phyloP scores from a whole-genome alignment of 306 rosid species.

The Quercus variabilis region DNA sequence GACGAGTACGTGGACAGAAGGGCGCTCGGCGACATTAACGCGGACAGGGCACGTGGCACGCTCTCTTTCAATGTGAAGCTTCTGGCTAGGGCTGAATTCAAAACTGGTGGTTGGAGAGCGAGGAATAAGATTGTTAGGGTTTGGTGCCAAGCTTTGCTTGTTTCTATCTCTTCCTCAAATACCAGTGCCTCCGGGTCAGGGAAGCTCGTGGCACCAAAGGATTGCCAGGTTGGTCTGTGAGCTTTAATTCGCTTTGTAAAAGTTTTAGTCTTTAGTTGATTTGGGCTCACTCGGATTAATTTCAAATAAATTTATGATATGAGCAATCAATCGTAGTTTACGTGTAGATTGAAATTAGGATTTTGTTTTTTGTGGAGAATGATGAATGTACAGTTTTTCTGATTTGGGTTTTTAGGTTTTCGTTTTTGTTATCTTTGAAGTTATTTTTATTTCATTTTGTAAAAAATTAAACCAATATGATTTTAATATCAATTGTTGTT shows the following conservation, averaged over 20 bases:
- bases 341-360: background rate
- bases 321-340: background rate
- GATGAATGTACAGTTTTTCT: background rate
- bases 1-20: constrained; percentile 1
- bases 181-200: constrained; percentile 33
- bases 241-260: background rate
- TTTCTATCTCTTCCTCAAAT: constrained; percentile 35
- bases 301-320: background rate
- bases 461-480: background rate
- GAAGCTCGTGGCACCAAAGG: constrained; percentile 30
- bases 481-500: too few relatives aligned
- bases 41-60: constrained; percentile 30
- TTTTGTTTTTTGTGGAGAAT: background rate
- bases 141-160: constrained; percentile 39
- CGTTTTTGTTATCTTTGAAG: background rate
- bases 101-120: constrained; percentile 70
- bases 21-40: constrained; percentile 21
- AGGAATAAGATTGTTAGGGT: constrained; percentile 55
- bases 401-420: background rate
- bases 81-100: constrained; percentile 44
- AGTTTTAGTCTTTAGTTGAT: too few relatives aligned
- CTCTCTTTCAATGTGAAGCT: constrained; percentile 54
- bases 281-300: too few relatives aligned
- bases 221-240: constrained; percentile 68
- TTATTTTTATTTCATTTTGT: background rate